Evolutionary conservation across 306 rosid genomes (phyloP).

Genomic region (Cyamopsis tetragonoloba): DNA sequence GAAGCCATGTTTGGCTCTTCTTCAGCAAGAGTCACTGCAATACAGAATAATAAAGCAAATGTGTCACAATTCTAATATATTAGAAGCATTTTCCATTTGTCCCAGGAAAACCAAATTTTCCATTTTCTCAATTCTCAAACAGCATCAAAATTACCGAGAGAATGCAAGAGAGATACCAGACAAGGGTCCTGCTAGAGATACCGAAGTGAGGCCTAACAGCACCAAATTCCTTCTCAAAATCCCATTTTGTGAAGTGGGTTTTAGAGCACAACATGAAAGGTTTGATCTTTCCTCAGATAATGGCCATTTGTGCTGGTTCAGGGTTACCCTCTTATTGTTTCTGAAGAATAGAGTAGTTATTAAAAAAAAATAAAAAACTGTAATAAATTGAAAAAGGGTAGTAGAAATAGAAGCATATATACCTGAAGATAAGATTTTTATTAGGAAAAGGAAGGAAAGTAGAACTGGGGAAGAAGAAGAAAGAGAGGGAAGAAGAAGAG

Average conservation of each 20-base stretch:
- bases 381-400: not conserved
- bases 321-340: constrained; percentile 25
- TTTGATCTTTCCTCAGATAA: constrained; percentile 19
- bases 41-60: constrained; percentile 13
- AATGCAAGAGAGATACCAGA: constrained; percentile 32
- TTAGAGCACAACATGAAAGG: constrained; percentile 29
- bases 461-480: constrained; percentile 35
- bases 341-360: constrained; percentile 8
- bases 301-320: constrained; percentile 28
- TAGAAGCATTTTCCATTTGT: not conserved
- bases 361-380: not conserved
- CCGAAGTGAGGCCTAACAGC: constrained; percentile 55
- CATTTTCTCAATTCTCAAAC: not conserved
- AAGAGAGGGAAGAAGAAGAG: constrained; percentile 46
- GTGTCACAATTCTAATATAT: not conserved
- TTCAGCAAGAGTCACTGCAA: constrained; percentile 68
- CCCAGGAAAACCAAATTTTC: not conserved
- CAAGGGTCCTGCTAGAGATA: constrained; percentile 37
- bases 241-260: constrained; percentile 44
- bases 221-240: constrained; percentile 60
- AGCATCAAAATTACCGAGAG: not conserved
- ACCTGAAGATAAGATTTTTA: constrained; percentile 48
- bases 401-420: not conserved
- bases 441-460: constrained; percentile 34
- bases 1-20: constrained; percentile 66